Percentiles rank a stretch among this genome's conserved stretches.
phyloP scores from a whole-genome alignment of 2,329 filamentous ascomycete genomes.

The Eutypella sp. region DNA sequence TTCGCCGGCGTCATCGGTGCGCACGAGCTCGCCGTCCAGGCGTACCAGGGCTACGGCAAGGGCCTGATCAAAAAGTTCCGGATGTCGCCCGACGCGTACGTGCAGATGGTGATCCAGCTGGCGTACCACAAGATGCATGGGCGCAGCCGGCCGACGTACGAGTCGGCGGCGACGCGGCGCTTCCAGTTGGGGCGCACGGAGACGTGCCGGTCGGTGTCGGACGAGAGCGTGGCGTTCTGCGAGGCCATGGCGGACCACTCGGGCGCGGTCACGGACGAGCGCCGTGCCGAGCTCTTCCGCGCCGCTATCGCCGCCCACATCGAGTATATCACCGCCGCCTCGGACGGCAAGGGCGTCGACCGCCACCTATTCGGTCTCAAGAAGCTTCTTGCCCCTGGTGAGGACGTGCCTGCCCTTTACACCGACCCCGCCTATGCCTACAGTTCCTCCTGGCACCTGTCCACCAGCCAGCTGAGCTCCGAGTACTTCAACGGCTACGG shows the following conservation, averaged over 20 bases:
- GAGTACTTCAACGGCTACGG: slow-evolving; percentile 99
- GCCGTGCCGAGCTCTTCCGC: slow-evolving; percentile 71
- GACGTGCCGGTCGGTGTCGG: slow-evolving; percentile 87
- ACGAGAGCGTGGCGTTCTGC: slow-evolving; percentile 89
- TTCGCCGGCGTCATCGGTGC: slow-evolving; percentile 77
- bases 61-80: slow-evolving; percentile 99
- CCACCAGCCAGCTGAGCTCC: slow-evolving; percentile 81
- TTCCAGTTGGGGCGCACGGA: slow-evolving; percentile 97
- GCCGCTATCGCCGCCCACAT: slow-evolving; percentile 77
- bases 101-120: slow-evolving; percentile 97
- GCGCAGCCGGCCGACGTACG: slow-evolving; percentile 95
- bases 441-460: slow-evolving; percentile 84
- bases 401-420: slow-evolving; percentile 78
- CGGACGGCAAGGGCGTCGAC: slow-evolving; percentile 90
- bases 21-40: slow-evolving; percentile 89
- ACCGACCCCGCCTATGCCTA: slow-evolving; percentile 82
- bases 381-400: slow-evolving; percentile 75
- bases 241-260: slow-evolving; percentile 71
- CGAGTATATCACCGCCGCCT: slow-evolving; percentile 85
- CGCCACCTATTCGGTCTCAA: slow-evolving; percentile 96
- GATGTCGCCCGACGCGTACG: slow-evolving; percentile 94
- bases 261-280: slow-evolving; percentile 54
- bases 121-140: slow-evolving; percentile 99
- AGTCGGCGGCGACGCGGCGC: slow-evolving; percentile 88
- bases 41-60: slow-evolving; percentile 97